Percentiles rank a stretch among this genome's conserved stretches.
phyloP scores from a whole-genome alignment of 352 stramenopile species.

The Pythium folliculosum region DNA sequence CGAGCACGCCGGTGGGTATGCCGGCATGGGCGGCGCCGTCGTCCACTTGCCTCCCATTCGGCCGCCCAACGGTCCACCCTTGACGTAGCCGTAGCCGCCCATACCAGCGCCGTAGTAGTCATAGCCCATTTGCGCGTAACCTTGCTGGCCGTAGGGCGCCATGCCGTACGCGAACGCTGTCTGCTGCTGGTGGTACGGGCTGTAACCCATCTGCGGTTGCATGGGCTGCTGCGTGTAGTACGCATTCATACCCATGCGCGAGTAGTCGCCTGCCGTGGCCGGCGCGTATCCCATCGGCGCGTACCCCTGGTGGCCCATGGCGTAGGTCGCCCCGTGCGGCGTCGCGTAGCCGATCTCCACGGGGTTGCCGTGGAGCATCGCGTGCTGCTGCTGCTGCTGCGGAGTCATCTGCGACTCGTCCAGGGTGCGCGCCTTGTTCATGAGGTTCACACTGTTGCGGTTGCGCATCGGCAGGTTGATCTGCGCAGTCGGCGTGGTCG shows the following conservation, averaged over 20 bases:
- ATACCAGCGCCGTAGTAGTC: slow-evolving; percentile 54
- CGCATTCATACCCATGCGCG: slow-evolving; percentile 30
- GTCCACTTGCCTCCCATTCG: slow-evolving; percentile 69
- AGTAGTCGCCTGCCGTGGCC: slow-evolving; percentile 26
- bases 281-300: slow-evolving; percentile 24
- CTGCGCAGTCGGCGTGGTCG: slow-evolving; percentile 31
- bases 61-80: slow-evolving; percentile 38
- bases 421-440: slow-evolving; percentile 14
- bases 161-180: slow-evolving; percentile 33
- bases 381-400: slow-evolving; percentile 19
- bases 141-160: slow-evolving; percentile 54
- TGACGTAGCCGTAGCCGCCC: slow-evolving; percentile 47
- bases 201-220: slow-evolving; percentile 24
- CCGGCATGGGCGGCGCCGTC: slow-evolving; percentile 66
- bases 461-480: slow-evolving; percentile 69
- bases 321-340: slow-evolving; percentile 9
- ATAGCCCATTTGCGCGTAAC: slow-evolving; percentile 40
- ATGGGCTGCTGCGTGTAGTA: slow-evolving; percentile 25
- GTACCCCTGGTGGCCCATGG: slow-evolving; percentile 20
- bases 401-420: slow-evolving; percentile 18
- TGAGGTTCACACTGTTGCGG: slow-evolving; percentile 42
- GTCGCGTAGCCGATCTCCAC: slow-evolving; percentile 27
- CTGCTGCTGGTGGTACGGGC: slow-evolving; percentile 29
- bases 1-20: slow-evolving; percentile 73
- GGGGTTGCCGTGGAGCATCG: slow-evolving; percentile 27